These are phyloP conservation scores for Lentinula aciculospora DNA, from an alignment of 768 basidiomycete genomes.

Conservation along the genomic window DNA sequence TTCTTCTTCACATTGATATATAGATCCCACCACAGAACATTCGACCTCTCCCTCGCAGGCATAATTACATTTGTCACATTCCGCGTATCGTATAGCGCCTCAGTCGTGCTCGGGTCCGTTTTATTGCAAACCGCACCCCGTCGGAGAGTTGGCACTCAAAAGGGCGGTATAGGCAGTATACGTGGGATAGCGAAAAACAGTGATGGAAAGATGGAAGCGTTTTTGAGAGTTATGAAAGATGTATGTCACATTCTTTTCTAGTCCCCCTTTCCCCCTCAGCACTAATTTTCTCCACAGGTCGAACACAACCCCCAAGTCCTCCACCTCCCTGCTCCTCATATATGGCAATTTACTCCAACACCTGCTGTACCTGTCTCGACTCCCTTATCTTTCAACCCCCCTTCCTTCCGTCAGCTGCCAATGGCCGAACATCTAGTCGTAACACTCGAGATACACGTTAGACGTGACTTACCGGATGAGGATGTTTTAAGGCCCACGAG, in stretches of 20 bases:
- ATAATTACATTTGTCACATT: constrained; percentile 75
- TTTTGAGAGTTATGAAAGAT: constrained; percentile 79
- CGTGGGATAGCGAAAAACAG: constrained; percentile 52
- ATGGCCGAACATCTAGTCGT: constrained; percentile 55
- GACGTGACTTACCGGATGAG: constrained; percentile 56
- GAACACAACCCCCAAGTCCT: constrained; percentile 81
- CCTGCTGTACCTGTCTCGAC: constrained; percentile 17
- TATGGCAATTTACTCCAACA: constrained; percentile 76
- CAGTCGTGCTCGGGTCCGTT: constrained; percentile 76
- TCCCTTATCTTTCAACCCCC: background rate
- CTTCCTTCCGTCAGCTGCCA: background rate
- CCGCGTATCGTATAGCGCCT: constrained; percentile 80
- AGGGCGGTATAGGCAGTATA: constrained; percentile 25
- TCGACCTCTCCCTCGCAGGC: constrained; percentile 85
- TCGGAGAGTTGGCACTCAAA: constrained; percentile 41
- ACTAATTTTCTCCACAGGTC: constrained; percentile 37
- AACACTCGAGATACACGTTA: constrained; percentile 77
- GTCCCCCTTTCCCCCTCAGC: background rate
- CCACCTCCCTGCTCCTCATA: constrained; percentile 79
- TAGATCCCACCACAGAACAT: constrained; percentile 52
- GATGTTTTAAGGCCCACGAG: constrained; percentile 68
- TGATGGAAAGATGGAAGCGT: constrained; percentile 68
- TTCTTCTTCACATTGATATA: background rate
- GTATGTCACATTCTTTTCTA: constrained; percentile 42
- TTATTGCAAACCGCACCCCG: constrained; percentile 86